Percentiles rank a stretch among this genome's conserved stretches.
These are phyloP conservation scores for Croton setiger DNA, from an alignment of 441 rosid species.

Conservation along the genomic window DNA sequence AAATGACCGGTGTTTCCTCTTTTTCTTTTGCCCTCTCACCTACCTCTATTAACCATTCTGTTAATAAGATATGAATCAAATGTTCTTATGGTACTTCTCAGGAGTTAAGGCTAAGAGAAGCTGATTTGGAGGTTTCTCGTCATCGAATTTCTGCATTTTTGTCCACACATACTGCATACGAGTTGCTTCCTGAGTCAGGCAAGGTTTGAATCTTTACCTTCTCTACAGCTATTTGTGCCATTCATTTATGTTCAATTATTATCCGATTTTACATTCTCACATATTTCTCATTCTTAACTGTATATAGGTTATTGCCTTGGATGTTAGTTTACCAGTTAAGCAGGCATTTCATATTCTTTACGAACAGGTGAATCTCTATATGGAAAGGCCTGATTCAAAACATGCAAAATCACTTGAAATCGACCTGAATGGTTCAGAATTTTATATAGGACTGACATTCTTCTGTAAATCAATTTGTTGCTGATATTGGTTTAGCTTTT, in stretches of 20 bases:
- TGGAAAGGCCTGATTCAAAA: neutral
- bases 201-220: constrained; percentile 54
- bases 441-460: neutral
- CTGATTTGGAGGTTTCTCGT: constrained; percentile 50
- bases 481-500: constrained; percentile 25
- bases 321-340: constrained; percentile 57
- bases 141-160: constrained; percentile 47
- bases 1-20: neutral
- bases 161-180: constrained; percentile 55
- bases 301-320: constrained; percentile 59
- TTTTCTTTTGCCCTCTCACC: neutral
- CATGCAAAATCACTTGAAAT: neutral
- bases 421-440: constrained; percentile 1
- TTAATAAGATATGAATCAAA: constrained; percentile 15
- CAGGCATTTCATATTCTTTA: constrained; percentile 64
- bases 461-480: neutral
- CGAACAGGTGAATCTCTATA: constrained; percentile 50
- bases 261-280: neutral
- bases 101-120: constrained; percentile 36
- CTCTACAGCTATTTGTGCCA: constrained; percentile 16
- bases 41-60: neutral
- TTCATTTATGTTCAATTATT: constrained; percentile 2
- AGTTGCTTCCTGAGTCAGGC: constrained; percentile 77
- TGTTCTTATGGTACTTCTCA: constrained; percentile 22
- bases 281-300: neutral